A percentile compares a stretch with the other conserved stretches of the same genome.
Conservation (phyloP, 495 filamentous ascomycete species). For the Alectoria sarmentosa region DNA sequence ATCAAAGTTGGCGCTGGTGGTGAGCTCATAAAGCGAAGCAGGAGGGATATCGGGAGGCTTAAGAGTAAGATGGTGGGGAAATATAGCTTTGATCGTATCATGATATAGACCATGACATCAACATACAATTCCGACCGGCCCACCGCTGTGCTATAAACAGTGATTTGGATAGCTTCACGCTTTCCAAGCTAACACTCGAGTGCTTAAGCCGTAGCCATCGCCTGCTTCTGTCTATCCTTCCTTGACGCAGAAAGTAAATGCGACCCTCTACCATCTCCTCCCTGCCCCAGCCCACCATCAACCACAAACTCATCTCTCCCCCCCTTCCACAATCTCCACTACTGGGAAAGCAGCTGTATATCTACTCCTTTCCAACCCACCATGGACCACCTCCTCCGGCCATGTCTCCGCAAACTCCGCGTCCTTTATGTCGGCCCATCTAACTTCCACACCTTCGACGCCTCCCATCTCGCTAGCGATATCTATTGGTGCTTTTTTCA, state of each 20-base stretch:
- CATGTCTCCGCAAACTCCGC: constrained; percentile 59
- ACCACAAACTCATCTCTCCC: neutral
- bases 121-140: neutral
- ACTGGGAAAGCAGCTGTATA: constrained; percentile 26
- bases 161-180: neutral
- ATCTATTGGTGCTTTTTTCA: constrained; percentile 32
- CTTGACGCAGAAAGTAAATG: neutral
- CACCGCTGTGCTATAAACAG: neutral
- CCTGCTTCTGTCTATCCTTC: neutral
- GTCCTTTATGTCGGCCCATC: constrained; percentile 64
- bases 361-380: constrained; percentile 34
- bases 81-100: constrained; percentile 70
- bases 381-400: constrained; percentile 63
- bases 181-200: neutral
- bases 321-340: neutral
- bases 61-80: constrained; percentile 64
- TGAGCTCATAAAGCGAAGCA: constrained; percentile 55
- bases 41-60: constrained; percentile 63
- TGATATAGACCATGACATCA: constrained; percentile 36
- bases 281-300: neutral
- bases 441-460: constrained; percentile 37
- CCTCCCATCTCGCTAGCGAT: constrained; percentile 24
- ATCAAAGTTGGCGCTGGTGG: constrained; percentile 55
- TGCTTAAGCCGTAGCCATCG: constrained; percentile 4
- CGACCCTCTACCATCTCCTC: neutral